These are phyloP conservation scores for Huntiella savannae DNA, from an alignment of 2,329 filamentous ascomycete genomes.

Conservation along the genomic window DNA sequence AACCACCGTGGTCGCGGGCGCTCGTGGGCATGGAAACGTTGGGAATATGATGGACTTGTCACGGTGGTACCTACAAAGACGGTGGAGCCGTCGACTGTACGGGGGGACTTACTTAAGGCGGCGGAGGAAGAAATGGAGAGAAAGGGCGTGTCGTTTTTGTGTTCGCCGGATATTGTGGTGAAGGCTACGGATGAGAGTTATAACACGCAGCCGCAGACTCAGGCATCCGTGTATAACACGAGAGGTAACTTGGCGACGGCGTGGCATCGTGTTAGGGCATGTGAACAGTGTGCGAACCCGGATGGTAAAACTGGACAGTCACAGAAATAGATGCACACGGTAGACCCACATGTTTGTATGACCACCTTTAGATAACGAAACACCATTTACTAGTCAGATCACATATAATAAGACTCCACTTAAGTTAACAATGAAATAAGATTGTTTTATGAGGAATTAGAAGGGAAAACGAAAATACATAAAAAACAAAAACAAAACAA, in stretches of 20 bases:
- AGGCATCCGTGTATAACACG: slow-evolving; percentile 41
- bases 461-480: not conserved
- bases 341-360: no score
- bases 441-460: not conserved
- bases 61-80: not conserved
- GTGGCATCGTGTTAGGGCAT: slow-evolving; percentile 38
- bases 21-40: slow-evolving; percentile 44
- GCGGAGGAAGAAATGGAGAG: not conserved
- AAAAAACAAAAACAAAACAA: no score
- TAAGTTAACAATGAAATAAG: no score
- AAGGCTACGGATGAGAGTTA: slow-evolving; percentile 49
- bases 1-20: slow-evolving; percentile 19
- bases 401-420: no score
- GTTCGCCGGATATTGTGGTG: slow-evolving; percentile 34
- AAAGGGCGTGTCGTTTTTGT: slow-evolving; percentile 16
- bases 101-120: not conserved
- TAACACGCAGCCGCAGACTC: slow-evolving; percentile 45
- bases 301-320: no score
- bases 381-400: no score
- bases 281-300: slow-evolving; percentile 15
- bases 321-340: no score
- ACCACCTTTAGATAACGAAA: no score
- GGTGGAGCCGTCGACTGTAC: slow-evolving; percentile 8
- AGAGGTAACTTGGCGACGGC: slow-evolving; percentile 47
- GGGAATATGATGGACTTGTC: slow-evolving; percentile 35